These are phyloP conservation scores for Solanum paucissectum DNA, from an alignment of 257 asterid species.

Conservation along the genomic window DNA sequence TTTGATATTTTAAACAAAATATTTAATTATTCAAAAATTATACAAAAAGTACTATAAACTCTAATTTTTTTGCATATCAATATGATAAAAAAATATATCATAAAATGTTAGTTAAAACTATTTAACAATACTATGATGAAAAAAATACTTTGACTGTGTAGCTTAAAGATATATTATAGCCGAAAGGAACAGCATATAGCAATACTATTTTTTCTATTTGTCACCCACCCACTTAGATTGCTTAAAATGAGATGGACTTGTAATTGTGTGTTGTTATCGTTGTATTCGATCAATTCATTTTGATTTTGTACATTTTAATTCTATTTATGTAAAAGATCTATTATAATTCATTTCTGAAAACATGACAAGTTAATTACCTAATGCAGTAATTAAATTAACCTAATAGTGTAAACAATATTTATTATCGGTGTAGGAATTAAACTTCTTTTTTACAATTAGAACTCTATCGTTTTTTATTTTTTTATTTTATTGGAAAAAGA, in stretches of 20 bases:
- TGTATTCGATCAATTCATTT: not conserved
- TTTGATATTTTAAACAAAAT: too few species aligned
- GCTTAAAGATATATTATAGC: not conserved
- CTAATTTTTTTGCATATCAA: too few species aligned
- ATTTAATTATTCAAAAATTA: too few species aligned
- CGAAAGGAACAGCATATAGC: not conserved
- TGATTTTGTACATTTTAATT: too few species aligned
- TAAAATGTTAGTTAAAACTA: too few species aligned
- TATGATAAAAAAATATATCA: too few species aligned
- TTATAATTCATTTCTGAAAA: not conserved
- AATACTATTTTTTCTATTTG: not conserved
- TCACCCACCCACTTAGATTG: not conserved
- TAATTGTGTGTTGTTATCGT: not conserved
- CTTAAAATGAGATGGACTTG: not conserved
- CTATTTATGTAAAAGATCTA: too few species aligned
- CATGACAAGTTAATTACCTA: not conserved
- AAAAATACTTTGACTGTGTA: not conserved
- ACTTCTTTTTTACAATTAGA: not conserved
- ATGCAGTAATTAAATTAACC: not conserved
- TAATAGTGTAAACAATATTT: not conserved
- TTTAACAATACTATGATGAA: too few species aligned
- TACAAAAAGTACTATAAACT: too few species aligned
- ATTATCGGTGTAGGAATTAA: not conserved
- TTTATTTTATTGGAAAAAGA: not conserved
- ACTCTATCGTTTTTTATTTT: not conserved